Base-by-base conservation (phyloP, 1,139 yeast species). In the Kodamaea derodonti region DNA sequence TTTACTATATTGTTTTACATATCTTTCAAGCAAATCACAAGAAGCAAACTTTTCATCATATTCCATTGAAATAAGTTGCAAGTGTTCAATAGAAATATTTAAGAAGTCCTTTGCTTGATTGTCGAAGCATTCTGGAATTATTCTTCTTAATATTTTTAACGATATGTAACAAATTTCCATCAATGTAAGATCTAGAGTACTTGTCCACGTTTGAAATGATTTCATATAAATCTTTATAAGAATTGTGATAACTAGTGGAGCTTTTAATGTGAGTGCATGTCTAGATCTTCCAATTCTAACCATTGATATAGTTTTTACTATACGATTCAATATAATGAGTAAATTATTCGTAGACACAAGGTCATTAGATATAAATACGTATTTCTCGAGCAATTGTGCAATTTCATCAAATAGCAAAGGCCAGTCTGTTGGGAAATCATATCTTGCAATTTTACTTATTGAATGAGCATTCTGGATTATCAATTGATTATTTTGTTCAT, bases 341-440 rank as follows among this genome's bases (percentile, higher is more conserved):
- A 78, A 51, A 49, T 87, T 85, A 52, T 80, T 77, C 10, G 79
- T 61, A 32, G 75, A 70, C 0, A 75, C 64, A 29, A 75, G 51
- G 45, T 81, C 76, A 23, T 65, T 66, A 13, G 62, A 52, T 27
- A 64, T 66, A 31, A 85, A 62, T 20, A 79, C 62, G 3, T 52
- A 51, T 14, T 75, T 74, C 37, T 65, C 68, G 32, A 69, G 48
- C 20, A 43, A 54, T 27, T 47, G 54, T 29, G 61, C 47, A 1
- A 88, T 47, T 11, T 79, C 80, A 38, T 83, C 88, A 50, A 90
- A 83, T 20, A 88, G 55, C 2, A 70, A 60, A 0, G 94, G 88
- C 97, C 97, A 92, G 31, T 83, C 90, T 7, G 64, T 57, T 0
- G 97, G 97, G 54, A 84, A 92, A 49, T 92, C 98, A 36, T 80